Base-by-base conservation (phyloP, 2,329 filamentous ascomycete genomes). In the Mollisiaceae sp. region DNA sequence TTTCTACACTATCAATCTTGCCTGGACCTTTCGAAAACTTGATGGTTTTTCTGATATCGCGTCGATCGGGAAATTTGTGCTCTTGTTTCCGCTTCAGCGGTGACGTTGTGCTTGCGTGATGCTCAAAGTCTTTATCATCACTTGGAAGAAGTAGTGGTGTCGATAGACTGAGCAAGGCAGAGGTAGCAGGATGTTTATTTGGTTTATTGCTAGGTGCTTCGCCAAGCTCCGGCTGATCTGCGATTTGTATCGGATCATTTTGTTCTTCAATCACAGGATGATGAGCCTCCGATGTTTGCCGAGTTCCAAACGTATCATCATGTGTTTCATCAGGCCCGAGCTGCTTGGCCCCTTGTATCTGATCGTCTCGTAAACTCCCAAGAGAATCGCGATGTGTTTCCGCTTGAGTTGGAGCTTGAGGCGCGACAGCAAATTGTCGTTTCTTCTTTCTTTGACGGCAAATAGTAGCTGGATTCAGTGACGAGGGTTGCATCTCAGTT, bases 401-500 rank as follows among this genome's bases (percentile, higher is more conserved):
- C 8, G 43, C 24, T 54, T 54, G 22, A 54, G 45, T 9, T 24
- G 8, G 45, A 24, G 22, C 14, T 32, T 54, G 50, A 32, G 12
- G 18, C 3, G 32, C 24, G 12, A 54, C 24, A 27, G 11, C 9
- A 18, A 36, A 38, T 43, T 27, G 45, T 8, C 11, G n/a, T 15
- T 36, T 58, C 27, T 50, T 39, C 24, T 22, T 24, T 52, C 52
- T 59, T 1, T 41, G 35, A n/a, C 18, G 39, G 32, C 38, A 58
- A n/a, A 8, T 20, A 18, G 8, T 15, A 27, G 54, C 47, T 22
- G 39, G 15, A 2, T 12, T 22, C 6, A 14, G 2, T 12, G 39
- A 22, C 9, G 27, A 43, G 20, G 56, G 38, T 18, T 36, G 18
- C 36, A 24, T 68, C 32, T 68, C 63, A 12, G 63, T 27, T 24